phyloP scores from a whole-genome alignment of 2,329 filamentous ascomycete species.

The Trichoderma atrobrunneum region DNA sequence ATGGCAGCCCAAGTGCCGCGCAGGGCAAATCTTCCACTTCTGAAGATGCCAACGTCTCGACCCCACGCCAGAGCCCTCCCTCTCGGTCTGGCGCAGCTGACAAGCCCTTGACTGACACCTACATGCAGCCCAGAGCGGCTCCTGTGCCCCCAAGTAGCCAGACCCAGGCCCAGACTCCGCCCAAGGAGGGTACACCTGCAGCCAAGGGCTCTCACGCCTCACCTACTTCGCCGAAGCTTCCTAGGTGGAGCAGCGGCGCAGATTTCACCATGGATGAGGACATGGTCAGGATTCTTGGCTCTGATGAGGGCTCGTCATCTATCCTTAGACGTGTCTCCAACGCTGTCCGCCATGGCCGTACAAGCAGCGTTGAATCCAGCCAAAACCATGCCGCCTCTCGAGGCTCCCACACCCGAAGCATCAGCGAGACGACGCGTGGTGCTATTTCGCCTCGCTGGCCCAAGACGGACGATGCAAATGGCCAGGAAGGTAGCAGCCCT shows the following conservation, averaged over 20 bases:
- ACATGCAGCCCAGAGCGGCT: constrained; percentile 57
- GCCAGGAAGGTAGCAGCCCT: constrained; percentile 66
- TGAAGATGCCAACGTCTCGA: constrained; percentile 25
- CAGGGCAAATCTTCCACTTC: constrained; percentile 24
- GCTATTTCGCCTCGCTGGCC: constrained; percentile 67
- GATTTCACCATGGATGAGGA: constrained; percentile 96
- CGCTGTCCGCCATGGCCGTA: constrained; percentile 88
- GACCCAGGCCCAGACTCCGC: constrained; percentile 34
- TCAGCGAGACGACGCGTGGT: constrained; percentile 64
- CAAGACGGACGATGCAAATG: constrained; percentile 58
- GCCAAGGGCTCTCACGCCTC: constrained; percentile 41
- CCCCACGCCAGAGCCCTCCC: constrained; percentile 25
- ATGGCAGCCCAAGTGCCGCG: constrained; percentile 27
- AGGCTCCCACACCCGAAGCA: constrained; percentile 56
- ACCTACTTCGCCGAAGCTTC: constrained; percentile 61
- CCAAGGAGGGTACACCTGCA: constrained; percentile 47
- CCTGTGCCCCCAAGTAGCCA: constrained; percentile 48
- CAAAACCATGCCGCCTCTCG: constrained; percentile 37
- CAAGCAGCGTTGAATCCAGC: constrained; percentile 68
- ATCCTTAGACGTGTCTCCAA: constrained; percentile 89
- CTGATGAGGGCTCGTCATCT: constrained; percentile 72
- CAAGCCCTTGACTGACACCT: constrained; percentile 44
- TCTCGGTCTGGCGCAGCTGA: constrained; percentile 25
- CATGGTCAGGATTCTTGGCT: constrained; percentile 81
- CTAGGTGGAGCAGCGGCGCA: constrained; percentile 73